Base-by-base conservation (phyloP, 331 rosid genomes). In the Acacia pycnantha region DNA sequence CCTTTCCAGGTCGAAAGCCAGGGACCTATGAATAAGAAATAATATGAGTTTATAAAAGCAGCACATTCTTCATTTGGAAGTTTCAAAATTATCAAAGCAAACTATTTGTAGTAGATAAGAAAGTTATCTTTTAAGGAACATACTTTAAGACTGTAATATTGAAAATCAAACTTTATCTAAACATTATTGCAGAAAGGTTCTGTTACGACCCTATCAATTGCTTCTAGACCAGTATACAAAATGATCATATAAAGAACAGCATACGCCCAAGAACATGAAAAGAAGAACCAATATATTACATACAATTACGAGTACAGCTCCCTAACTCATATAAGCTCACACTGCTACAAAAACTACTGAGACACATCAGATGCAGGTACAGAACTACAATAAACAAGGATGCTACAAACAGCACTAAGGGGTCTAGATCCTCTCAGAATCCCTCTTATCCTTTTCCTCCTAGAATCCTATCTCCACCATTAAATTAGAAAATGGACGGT, bases 1-100 rank as follows among this genome's bases (percentile, higher is more conserved):
- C 90, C 40, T 88, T 91, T 75, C 97, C 97, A 0, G 94, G 94
- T 48, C 94, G 94, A 85, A 95, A 93, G 83, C 99, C 98, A 19
- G 99, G 98, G 50, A 93, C 74, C 98, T 93, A 87, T 22, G 41
- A 44, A 68, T 27, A 74, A 70, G 69, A 84, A 82, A 62, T 19
- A 82, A 70, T 11, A 26, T 67, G 76, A 82, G 76, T 70, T 76
- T 14, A 43, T 46, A 67, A 64, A 77, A 78, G 75, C 22, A 74
- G 29, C 77, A 29, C 77, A 72, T 53, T 67, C 70, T 76, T 44
- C 29, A 37, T 59, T 29, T 53, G 18, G 47, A 80, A 50, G 79
- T 74, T 75, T 74, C 81, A 43, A 43, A 79, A 74, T 70, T 61
- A 75, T 70, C 51, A 68, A 47, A 72, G 83, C 16, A 73, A 70